These are phyloP conservation scores for Chaetomiaceae sp. DNA, from an alignment of 2,329 filamentous ascomycete genomes.

Conservation along the genomic window DNA sequence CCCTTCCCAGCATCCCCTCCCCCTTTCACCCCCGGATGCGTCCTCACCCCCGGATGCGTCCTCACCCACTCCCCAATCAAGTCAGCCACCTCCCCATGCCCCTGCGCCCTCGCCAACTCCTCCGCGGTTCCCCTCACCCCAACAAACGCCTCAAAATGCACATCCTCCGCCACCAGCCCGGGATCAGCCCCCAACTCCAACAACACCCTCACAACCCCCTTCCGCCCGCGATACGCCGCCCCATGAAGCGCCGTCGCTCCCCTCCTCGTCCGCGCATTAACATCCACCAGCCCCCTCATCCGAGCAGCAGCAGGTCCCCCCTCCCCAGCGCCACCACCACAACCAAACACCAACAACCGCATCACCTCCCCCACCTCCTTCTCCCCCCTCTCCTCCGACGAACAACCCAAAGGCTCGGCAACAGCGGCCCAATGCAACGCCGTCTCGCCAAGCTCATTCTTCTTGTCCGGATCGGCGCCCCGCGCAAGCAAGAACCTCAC, in stretches of 20 bases:
- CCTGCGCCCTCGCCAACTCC: not conserved
- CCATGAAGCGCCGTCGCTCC: not conserved
- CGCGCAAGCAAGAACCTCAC: not conserved
- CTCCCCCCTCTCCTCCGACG: not conserved
- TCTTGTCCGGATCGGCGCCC: not conserved
- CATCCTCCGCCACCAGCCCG: not conserved
- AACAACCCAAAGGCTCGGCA: not conserved
- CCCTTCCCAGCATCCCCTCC: not conserved
- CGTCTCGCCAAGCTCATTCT: constrained; percentile 4
- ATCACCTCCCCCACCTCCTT: no score
- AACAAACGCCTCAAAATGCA: not conserved
- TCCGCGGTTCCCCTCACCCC: constrained; percentile 1
- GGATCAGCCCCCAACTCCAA: constrained; percentile 1
- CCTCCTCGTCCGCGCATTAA: not conserved
- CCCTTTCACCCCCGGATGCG: not conserved
- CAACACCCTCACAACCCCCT: not conserved
- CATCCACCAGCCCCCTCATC: no score
- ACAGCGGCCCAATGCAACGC: constrained; percentile 9
- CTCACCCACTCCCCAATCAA: not conserved
- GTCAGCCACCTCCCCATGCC: not conserved
- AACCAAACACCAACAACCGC: not conserved
- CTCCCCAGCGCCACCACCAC: not conserved
- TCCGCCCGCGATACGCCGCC: not conserved
- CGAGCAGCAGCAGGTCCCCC: no score
- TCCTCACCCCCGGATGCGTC: no score